Evolutionary conservation across 1,284 basidiomycete species (phyloP).

Genomic region (Pseudozyma tsukubaensis): DNA sequence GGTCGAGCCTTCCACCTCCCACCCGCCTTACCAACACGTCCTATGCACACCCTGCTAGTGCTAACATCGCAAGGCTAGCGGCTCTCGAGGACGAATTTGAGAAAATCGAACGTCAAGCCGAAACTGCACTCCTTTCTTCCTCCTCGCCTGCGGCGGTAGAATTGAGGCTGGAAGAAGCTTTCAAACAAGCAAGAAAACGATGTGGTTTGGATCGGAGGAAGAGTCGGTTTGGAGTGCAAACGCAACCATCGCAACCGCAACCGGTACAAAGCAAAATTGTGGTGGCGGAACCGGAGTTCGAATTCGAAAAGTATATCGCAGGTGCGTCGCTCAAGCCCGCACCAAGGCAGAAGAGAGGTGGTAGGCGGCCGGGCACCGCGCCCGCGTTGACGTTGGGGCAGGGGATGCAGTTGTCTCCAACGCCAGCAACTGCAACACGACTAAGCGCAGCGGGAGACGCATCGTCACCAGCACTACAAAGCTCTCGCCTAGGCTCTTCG

Average conservation of each 20-base stretch:
- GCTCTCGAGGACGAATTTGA: constrained; percentile 39
- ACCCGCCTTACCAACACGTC: no score
- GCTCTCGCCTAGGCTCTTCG: no score
- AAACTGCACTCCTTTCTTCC: constrained; percentile 11
- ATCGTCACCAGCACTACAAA: no score
- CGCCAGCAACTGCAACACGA: no score
- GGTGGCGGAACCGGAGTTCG: no score
- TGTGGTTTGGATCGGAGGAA: constrained; percentile 22
- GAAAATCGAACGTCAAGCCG: constrained; percentile 37
- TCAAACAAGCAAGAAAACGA: constrained; percentile 20
- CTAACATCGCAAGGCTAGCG: not conserved
- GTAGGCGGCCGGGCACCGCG: constrained; percentile 2
- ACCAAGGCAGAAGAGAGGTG: constrained; percentile 1
- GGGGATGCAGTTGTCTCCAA: no score
- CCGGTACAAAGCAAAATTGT: no score
- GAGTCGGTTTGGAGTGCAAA: constrained; percentile 16
- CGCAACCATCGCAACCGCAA: not conserved
- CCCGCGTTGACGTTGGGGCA: not conserved
- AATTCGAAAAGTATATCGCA: no score
- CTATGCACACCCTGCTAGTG: not conserved
- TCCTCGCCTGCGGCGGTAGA: not conserved
- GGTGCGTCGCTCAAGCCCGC: constrained; percentile 11
- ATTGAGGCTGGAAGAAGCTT: constrained; percentile 23
- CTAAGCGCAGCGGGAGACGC: no score
- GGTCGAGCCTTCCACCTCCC: constrained; percentile 12